These are phyloP conservation scores for Pseudocercospora pini-densiflorae DNA, from an alignment of 2,329 filamentous ascomycete species.

Conservation along the genomic window DNA sequence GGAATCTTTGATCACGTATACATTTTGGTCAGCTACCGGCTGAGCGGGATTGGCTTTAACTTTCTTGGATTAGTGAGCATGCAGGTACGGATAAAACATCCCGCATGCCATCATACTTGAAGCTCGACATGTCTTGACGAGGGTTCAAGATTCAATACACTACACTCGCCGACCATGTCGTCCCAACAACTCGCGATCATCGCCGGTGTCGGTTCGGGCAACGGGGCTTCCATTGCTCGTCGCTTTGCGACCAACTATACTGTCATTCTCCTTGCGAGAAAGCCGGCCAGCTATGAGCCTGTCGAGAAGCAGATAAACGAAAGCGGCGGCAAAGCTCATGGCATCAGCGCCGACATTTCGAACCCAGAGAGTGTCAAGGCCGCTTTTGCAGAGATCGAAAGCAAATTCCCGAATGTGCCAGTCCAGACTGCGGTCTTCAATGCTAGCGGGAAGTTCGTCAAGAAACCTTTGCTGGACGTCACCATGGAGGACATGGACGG, in stretches of 20 bases:
- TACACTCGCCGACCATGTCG: slow-evolving; percentile 35
- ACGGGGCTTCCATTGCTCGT: slow-evolving; percentile 63
- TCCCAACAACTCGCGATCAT: slow-evolving; percentile 68
- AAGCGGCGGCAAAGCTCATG: slow-evolving; percentile 69
- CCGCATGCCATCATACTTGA: slow-evolving; percentile 8
- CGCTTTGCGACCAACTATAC: slow-evolving; percentile 67
- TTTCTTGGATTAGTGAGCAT: not conserved
- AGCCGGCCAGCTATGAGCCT: slow-evolving; percentile 64
- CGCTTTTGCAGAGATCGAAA: slow-evolving; percentile 65
- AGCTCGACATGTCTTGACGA: not conserved
- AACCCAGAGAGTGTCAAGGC: slow-evolving; percentile 57
- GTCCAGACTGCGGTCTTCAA: slow-evolving; percentile 70
- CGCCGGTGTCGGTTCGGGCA: slow-evolving; percentile 72
- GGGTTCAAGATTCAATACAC: not conserved
- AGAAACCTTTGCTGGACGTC: slow-evolving; percentile 64
- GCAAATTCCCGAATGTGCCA: slow-evolving; percentile 56
- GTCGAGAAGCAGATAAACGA: slow-evolving; percentile 70
- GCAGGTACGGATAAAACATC: slow-evolving; percentile 4
- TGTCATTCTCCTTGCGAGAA: slow-evolving; percentile 73
- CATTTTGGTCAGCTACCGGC: not conserved
- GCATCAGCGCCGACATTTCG: slow-evolving; percentile 68
- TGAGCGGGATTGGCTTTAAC: not conserved
- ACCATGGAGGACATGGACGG: slow-evolving; percentile 60
- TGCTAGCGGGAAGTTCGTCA: slow-evolving; percentile 60
- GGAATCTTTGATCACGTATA: not conserved